Base-by-base conservation (phyloP, 768 basidiomycete genomes). In the Rubroboletus pulcherrimus region DNA sequence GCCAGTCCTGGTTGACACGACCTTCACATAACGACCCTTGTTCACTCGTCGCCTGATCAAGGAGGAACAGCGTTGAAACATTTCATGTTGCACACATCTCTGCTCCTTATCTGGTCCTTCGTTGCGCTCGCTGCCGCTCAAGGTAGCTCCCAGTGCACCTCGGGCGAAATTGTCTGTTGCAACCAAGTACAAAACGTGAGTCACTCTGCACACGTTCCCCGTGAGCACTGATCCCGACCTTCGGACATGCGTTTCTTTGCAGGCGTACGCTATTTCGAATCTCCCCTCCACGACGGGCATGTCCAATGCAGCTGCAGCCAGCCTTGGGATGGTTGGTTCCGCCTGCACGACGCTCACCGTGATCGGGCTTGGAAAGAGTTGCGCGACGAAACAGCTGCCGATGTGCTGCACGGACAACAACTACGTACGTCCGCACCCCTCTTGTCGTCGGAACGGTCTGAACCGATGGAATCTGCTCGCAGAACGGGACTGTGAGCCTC, bases 351-450 rank as follows among this genome's bases (percentile, higher is more conserved):
- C 37, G 1, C 40, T 63, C 26, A 63, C 49, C 17, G 58, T 60
- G 29, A 63, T 63, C 14, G 55, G 58, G 15, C 43, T 17, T 17
- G 61, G 57, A 48, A 51, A 26, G 34, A 49, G 42, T 14, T 57
- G 58, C 8, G 53, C 37, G n/a, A 63, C 57, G 5, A 54, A 34
- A 26, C 57, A 63, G 33, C 3, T 42, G 4, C 57, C 62, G 1
- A 5, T 63, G 30, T 63, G 62, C 40, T 63, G 61, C 38, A 37
- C 47, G 15, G 57, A 63, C 43, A 51, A 59, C 21, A 59, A 29
- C 50, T 55, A 59, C 24, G 61, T 63, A 33, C 26, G 55, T 55
- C 17, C 4, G 7, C 12, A 21, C 19, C 7, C 15, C 14, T 37
- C 30, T 50, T 24, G 14, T 41, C 21, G 11, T 24, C 17, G 17